Evolutionary conservation across 495 filamentous ascomycete species (phyloP).

Genomic region (Penicillium longicatenatum): DNA sequence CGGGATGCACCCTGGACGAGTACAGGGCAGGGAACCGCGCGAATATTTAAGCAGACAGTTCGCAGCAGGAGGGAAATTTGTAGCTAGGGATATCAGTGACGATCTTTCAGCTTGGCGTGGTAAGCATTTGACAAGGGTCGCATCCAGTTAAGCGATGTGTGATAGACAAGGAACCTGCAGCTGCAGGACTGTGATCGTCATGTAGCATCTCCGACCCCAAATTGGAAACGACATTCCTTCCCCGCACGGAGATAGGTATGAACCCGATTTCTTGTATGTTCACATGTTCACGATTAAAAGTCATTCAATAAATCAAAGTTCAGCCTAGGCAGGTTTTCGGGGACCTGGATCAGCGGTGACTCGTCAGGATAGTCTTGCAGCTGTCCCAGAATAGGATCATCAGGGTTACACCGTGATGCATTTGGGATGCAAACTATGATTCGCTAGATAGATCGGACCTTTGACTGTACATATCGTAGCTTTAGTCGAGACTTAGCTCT

Average conservation of each 20-base stretch:
- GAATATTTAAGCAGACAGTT: conserved; percentile 17
- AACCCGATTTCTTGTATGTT: neutral
- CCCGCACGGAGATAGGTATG: conserved; percentile 18
- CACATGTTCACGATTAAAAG: neutral
- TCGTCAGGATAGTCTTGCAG: neutral
- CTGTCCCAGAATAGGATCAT: neutral
- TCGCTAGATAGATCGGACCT: neutral
- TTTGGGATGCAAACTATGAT: neutral
- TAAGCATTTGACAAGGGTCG: conserved; percentile 11
- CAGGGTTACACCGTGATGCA: neutral
- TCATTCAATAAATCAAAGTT: neutral
- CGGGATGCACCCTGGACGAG: neutral
- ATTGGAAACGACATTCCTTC: conserved; percentile 11
- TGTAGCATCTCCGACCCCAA: conserved; percentile 16
- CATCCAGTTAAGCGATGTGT: conserved; percentile 16
- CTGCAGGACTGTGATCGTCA: conserved; percentile 16
- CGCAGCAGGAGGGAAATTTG: neutral
- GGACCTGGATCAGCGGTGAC: neutral
- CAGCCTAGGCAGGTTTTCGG: neutral
- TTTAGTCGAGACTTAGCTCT: neutral
- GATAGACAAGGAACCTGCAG: conserved; percentile 20
- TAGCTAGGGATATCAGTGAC: conserved; percentile 2
- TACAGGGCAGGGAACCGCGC: conserved; percentile 1
- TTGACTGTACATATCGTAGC: neutral
- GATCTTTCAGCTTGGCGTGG: conserved; percentile 20